Conservation (phyloP, 768 basidiomycete species). For the Dentipellis fragilis region DNA sequence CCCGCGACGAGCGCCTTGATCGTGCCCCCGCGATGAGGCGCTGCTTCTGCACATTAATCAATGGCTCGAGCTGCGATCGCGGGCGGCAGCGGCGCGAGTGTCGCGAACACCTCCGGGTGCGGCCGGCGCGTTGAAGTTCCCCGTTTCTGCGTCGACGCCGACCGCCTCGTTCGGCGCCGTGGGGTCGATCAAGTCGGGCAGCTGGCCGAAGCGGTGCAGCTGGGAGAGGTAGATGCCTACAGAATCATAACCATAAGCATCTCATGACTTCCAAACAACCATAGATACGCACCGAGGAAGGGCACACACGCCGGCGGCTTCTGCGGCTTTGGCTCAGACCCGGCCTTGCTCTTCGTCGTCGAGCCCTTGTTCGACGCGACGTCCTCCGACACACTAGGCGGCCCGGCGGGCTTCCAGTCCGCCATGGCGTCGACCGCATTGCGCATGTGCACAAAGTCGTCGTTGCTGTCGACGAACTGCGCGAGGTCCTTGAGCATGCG, state of each 20-base stretch:
- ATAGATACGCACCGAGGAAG: conserved; percentile 54
- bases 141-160: conserved; percentile 49
- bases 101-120: conserved; percentile 71
- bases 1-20: conserved; percentile 76
- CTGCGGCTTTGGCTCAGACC: conserved; percentile 27
- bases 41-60: conserved; percentile 88
- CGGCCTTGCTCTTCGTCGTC: conserved; percentile 26
- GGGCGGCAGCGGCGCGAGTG: conserved; percentile 59
- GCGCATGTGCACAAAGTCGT: conserved; percentile 71
- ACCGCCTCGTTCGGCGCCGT: conserved; percentile 66
- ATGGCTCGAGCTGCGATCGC: conserved; percentile 75
- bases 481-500: conserved; percentile 68
- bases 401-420: conserved; percentile 53
- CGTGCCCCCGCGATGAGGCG: conserved; percentile 67
- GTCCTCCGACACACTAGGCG: conserved; percentile 33
- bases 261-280: neutral
- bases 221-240: conserved; percentile 72
- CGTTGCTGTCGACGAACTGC: conserved; percentile 47
- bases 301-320: conserved; percentile 59
- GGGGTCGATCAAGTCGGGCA: conserved; percentile 79
- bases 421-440: conserved; percentile 51
- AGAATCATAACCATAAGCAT: neutral
- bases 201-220: conserved; percentile 48
- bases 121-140: conserved; percentile 59
- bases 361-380: conserved; percentile 27